phyloP scores from a whole-genome alignment of 2,329 filamentous ascomycete species.

The Monilinia laxa region DNA sequence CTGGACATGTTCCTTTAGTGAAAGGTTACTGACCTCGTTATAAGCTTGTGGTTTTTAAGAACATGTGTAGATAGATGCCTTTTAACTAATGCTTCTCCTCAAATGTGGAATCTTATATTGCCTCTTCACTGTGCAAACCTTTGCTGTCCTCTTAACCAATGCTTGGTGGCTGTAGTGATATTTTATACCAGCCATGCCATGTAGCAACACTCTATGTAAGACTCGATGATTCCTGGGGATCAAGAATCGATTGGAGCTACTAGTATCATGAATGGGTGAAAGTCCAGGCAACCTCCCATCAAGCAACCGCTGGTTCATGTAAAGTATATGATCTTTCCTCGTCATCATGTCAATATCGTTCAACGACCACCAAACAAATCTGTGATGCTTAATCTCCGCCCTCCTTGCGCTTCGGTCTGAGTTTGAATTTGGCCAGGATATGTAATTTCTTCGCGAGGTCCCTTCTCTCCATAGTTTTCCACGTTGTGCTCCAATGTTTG shows the following conservation, averaged over 20 bases:
- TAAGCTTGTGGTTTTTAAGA: not conserved
- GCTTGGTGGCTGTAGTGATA: not conserved
- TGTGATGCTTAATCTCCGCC: slow-evolving; percentile 5
- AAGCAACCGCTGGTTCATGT: not conserved
- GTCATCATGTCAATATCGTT: not conserved
- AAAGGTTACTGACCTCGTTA: not conserved
- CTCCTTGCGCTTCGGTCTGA: slow-evolving; percentile 5
- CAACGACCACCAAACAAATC: slow-evolving; percentile 17
- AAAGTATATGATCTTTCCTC: not conserved
- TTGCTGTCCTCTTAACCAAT: not conserved
- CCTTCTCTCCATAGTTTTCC: slow-evolving; percentile 28
- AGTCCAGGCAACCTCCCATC: not conserved
- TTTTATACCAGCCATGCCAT: not conserved
- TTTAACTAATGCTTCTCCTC: not conserved
- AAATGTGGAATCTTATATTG: not conserved
- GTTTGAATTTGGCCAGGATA: slow-evolving; percentile 19
- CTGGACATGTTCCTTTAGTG: not conserved
- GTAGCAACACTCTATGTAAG: not conserved
- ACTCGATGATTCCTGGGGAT: not conserved
- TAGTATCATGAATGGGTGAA: not conserved
- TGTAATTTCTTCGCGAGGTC: slow-evolving; percentile 23
- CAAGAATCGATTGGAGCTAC: not conserved
- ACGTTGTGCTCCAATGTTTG: slow-evolving; percentile 18
- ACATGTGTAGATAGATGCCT: not conserved
- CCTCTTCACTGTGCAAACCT: not conserved